Base-by-base conservation (phyloP, 306 rosid genomes). In the Purshia tridentata region DNA sequence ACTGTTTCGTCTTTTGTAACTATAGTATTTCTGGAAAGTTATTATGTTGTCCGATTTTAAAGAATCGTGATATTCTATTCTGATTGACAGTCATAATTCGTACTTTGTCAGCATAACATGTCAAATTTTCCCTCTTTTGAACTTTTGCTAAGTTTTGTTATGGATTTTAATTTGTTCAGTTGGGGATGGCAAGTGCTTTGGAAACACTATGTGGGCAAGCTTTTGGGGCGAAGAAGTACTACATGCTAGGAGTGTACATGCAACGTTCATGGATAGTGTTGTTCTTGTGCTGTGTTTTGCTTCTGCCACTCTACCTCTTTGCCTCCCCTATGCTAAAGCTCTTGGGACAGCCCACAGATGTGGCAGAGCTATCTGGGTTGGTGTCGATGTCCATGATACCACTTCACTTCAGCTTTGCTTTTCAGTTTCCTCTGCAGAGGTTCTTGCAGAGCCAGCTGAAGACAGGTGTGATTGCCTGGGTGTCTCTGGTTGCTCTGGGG, bases 181-280 rank as follows among this genome's bases (percentile, higher is more conserved):
- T 91, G 66, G 97, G 98, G 7, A 93, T 93, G 98, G 93, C 96
- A 8, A 91, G 97, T 35, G 96, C 96, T 0, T 75, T 93, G 7
- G 93, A 93, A 74, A 93, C 96, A 0, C 85, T 90, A 0, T 93
- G 97, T 2, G 97, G 98, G 41, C 97, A 93, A 79, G 98, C 98
- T 0, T 93, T 10, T 47, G 98, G 98, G 5, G 97, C 96, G 0
- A 87, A 89, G 80, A 84, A 91, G 55, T 81, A 83, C 62, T 53
- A 86, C 83, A 91, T 91, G 96, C 70, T 93, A 66, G 98, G 98
- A 0, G 76, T 91, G 1, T 93, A 93, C 77, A 82, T 93, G 89
- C 98, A 93, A 74, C 85, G 98, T 1, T 91, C 93, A 0, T 91
- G 98, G 98, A 85, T 91, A 15, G 89, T 91, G 41, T 78, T 91